Evolutionary conservation across 202 grass and related monocot species (phyloP), one percentile per base, ranked within the genome.

Genomic region (Digitaria exilis): DNA sequence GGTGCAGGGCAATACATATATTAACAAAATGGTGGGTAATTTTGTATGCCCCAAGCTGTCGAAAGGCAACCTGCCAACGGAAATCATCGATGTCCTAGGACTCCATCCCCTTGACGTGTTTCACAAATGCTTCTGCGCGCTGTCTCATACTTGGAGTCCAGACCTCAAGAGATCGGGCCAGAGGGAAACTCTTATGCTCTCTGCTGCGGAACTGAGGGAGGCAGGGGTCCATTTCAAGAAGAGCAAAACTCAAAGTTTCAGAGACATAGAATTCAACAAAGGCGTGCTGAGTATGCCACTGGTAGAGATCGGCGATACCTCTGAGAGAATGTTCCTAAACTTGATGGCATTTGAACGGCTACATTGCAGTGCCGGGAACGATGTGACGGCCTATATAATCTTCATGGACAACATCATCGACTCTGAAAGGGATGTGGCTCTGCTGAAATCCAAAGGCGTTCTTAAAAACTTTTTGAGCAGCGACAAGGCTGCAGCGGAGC

Each of bases 401-500:
- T 92, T 92, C 77, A 84, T 92, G 87, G 87, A 89, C 43, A 82
- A 87, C 42, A 89, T 92, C 64, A 87, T 85, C 52, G 66, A 89
- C 50, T 87, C 87, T 0, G 65, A 76, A 35, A 84, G 82, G 78
- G 90, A 89, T 31, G 84, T 92, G 54, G 84, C 46, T 49, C 57
- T 92, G 50, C 84, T 89, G 29, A 78, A 58, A 57, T 60, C 76
- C 14, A 89, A 79, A 44, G 80, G 41, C 10, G 84, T 92, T 69
- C 87, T 89, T 62, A 56, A 81, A 10, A 89, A 75, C 57, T 48
- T 72, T 2, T 9, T 89, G 37, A 77, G 87, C 12, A 92, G 84
- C 10, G 80, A 92, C 56, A 78, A 82, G 57, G 87, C 65, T 0
- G 90, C 82, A 9, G 84, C 90, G 0, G 75, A 89, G 57, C 56